Conservation (phyloP, 257 asterid species). For the Scutellaria minor region DNA sequence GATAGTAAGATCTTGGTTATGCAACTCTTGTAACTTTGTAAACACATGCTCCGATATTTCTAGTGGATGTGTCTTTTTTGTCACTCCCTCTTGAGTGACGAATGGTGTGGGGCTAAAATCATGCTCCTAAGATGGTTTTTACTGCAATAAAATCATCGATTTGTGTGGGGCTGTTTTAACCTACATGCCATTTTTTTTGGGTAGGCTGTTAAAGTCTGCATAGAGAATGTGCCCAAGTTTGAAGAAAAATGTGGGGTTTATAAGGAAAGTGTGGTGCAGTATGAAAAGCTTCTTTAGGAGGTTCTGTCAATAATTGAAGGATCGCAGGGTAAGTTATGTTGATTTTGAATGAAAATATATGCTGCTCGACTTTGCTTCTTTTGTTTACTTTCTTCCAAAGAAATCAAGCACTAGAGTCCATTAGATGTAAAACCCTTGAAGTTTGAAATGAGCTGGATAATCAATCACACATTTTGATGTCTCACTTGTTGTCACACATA, state of each 20-base stretch:
- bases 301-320: conserved; percentile 53
- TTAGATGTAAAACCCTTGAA: not conserved
- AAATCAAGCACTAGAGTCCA: not conserved
- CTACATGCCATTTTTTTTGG: conserved; percentile 20
- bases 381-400: not conserved
- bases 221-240: conserved; percentile 53
- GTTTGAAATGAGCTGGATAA: not conserved
- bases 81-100: not conserved
- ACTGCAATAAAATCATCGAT: not conserved
- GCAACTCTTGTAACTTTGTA: not conserved
- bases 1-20: not conserved
- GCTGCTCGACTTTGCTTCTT: conserved; percentile 14
- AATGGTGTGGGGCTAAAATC: not conserved
- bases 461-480: not conserved
- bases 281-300: conserved; percentile 60
- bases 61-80: not conserved
- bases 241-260: conserved; percentile 53
- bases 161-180: conserved; percentile 20
- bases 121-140: conserved; percentile 9
- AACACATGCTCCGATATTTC: not conserved
- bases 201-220: conserved; percentile 74
- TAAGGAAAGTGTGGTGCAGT: conserved; percentile 46
- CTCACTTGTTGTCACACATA: not conserved
- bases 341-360: conserved; percentile 31
- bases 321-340: conserved; percentile 51